These are phyloP conservation scores for Eimeria sp. DNA, from an alignment of 169 alveolate species.

Conservation along the genomic window DNA sequence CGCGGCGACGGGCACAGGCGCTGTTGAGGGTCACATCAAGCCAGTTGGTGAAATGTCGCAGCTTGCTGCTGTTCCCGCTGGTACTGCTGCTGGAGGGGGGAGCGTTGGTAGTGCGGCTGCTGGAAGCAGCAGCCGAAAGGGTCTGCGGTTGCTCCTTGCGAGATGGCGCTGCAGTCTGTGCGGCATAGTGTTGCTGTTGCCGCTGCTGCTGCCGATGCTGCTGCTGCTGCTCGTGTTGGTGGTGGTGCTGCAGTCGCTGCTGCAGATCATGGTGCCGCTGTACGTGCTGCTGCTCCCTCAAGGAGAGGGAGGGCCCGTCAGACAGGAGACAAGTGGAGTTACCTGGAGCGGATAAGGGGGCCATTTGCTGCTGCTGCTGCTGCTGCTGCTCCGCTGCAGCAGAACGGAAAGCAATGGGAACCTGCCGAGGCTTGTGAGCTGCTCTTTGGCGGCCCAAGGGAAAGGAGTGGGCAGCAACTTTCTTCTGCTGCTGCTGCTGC, in stretches of 20 bases:
- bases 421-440: neutral
- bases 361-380: too few species aligned
- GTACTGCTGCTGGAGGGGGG: neutral
- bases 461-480: neutral
- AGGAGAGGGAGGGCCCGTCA: neutral
- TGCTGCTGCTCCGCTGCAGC: slow-evolving; percentile 11
- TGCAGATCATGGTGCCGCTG: too few species aligned
- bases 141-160: neutral
- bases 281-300: too few species aligned
- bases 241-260: too few species aligned
- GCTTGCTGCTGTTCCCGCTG: neutral
- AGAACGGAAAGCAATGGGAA: neutral
- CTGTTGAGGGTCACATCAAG: neutral
- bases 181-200: neutral
- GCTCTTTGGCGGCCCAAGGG: slow-evolving; percentile 23
- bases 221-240: too few species aligned
- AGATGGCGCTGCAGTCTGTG: neutral
- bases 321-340: neutral
- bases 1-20: neutral
- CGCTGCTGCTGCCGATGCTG: neutral
- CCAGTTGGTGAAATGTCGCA: neutral
- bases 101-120: neutral
- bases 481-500: neutral
- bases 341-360: too few species aligned
- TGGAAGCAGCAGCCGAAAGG: too few species aligned